Evolutionary conservation across 225 moss, liverwort and hornwort species (phyloP), one percentile per base, ranked within the genome.

Genomic region (Bryoerythrophyllum caledonicum): DNA sequence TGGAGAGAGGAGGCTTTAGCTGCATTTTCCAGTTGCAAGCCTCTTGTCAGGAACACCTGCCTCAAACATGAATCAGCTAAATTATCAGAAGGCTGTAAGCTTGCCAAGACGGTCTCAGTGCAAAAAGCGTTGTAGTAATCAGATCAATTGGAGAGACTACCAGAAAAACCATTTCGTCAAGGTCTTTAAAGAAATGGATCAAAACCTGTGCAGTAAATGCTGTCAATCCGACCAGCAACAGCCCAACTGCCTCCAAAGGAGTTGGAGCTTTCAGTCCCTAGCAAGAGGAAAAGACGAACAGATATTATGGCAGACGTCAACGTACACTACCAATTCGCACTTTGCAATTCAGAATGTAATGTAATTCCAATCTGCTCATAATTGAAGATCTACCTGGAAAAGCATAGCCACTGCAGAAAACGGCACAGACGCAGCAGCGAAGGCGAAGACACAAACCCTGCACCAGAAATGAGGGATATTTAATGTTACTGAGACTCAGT

Each of bases 361-460:
- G 56, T 55, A 62, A 56, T 34, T 34, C 2, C 54, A 40, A 23
- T 44, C 12, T 46, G 61, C n/a, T 28, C 41, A 54, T 14, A 74
- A 52, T 41, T 52, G 32, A 52, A 41, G 55, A 76, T 57, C 40
- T 61, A 93, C 93, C 93, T 93, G 91, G 71, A 93, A 73, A 68
- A 86, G 76, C 35, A 82, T 77, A 43, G 87, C 76, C 28, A 88
- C 71, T 60, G 87, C 82, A 62, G 87, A 89, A 83, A 88, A 82
- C 44, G 91, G 93, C 76, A 83, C 76, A 68, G 93, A 91, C 62
- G 89, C 78, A 21, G 89, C 91, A 67, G 93, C 93, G 49, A 93
- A 93, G 49, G 86, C 89, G 63, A 93, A 91, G 55, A 93, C 93
- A 65, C 82, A 89, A 74, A 93, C 93, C 81, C 91, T 93, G 84